Evolutionary conservation across 257 asterid species (phyloP).

Genomic region (Euphrasia confusa): DNA sequence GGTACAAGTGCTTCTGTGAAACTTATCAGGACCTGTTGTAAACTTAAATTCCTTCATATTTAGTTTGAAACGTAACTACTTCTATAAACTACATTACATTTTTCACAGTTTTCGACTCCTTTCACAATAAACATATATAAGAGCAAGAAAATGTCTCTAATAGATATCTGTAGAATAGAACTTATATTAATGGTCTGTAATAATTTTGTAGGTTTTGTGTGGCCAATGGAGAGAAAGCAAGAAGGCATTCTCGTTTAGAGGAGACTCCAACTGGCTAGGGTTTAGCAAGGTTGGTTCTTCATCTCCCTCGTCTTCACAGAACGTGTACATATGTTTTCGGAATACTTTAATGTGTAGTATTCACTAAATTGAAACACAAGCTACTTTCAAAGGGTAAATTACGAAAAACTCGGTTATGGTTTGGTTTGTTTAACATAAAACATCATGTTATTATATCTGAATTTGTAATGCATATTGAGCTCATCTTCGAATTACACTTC

Average conservation of each 20-base stretch:
- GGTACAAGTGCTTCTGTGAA: conserved; percentile 34
- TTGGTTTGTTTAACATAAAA: no score
- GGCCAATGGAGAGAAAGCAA: conserved; percentile 67
- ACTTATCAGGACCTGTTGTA: no score
- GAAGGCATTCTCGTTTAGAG: conserved; percentile 74
- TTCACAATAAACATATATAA: no score
- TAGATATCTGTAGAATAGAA: neutral
- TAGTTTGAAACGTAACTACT: no score
- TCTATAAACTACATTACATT: no score
- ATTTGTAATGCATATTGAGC: neutral
- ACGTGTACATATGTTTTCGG: neutral
- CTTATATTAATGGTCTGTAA: neutral
- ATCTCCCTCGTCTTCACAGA: neutral
- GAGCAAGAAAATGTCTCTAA: neutral
- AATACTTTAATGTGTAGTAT: neutral
- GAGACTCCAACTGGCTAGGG: conserved; percentile 99
- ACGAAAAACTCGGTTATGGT: no score
- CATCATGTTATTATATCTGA: neutral
- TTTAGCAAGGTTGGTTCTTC: conserved; percentile 63
- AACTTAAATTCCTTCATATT: no score
- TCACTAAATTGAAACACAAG: neutral
- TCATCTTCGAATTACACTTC: neutral
- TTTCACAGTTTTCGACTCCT: no score
- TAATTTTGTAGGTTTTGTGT: conserved; percentile 56
- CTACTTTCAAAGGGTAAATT: no score